phyloP scores from a whole-genome alignment of 2,329 filamentous ascomycete species.

The Tolypocladium guangdongense region DNA sequence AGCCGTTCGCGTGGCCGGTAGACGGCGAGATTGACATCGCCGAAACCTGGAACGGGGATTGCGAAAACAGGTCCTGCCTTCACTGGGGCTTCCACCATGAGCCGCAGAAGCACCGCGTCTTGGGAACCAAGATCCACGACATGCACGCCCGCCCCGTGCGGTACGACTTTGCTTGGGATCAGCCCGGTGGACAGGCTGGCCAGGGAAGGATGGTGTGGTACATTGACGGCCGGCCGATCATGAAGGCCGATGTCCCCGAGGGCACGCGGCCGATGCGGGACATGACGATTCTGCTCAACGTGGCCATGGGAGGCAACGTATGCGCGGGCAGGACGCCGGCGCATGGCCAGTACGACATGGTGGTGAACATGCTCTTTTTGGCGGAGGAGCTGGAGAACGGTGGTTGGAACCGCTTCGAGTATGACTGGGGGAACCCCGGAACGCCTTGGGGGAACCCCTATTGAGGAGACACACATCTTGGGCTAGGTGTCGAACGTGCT shows the following conservation, averaged over 20 bases:
- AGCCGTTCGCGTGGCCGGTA: conserved; percentile 47
- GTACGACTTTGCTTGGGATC: conserved; percentile 47
- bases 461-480: conserved; percentile 3
- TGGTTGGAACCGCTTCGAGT: conserved; percentile 43
- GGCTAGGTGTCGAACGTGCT: neutral
- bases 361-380: conserved; percentile 41
- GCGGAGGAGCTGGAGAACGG: conserved; percentile 38
- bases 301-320: conserved; percentile 53
- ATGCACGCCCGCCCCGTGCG: conserved; percentile 35
- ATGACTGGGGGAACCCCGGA: conserved; percentile 30
- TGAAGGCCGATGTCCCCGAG: conserved; percentile 41
- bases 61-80: conserved; percentile 43
- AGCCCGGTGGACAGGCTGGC: conserved; percentile 28
- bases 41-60: conserved; percentile 50
- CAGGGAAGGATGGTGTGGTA: conserved; percentile 45
- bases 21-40: conserved; percentile 52
- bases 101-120: conserved; percentile 43
- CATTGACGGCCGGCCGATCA: conserved; percentile 44
- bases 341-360: conserved; percentile 45
- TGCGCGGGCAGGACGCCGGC: conserved; percentile 38
- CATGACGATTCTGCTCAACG: conserved; percentile 44
- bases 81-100: conserved; percentile 50
- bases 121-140: conserved; percentile 37
- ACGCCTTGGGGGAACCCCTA: conserved; percentile 21
- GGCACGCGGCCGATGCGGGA: conserved; percentile 45